Percentiles rank a stretch among this genome's conserved stretches.
Evolutionary conservation across 2,329 filamentous ascomycete species (phyloP).

Genomic region (Neonectria punicea): DNA sequence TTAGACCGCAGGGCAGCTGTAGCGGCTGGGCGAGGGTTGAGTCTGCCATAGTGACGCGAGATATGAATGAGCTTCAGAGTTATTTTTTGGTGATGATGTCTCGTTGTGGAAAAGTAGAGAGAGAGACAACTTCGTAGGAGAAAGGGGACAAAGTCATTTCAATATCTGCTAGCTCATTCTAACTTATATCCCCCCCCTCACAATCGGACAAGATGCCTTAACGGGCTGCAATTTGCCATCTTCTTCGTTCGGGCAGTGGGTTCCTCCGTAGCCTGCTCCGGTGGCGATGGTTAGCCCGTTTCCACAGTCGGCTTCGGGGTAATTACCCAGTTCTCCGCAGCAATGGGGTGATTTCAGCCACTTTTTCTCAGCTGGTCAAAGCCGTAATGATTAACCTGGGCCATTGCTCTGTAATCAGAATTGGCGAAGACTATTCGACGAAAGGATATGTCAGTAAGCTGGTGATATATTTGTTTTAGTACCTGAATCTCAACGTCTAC

Average conservation of each 20-base stretch:
- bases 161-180: too few species aligned
- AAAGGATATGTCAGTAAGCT: too few species aligned
- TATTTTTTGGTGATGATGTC: background rate
- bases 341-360: background rate
- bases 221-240: too few species aligned
- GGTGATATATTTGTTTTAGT: too few species aligned
- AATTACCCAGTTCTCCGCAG: background rate
- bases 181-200: background rate
- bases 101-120: too few species aligned
- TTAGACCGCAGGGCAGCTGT: slow-evolving; percentile 65
- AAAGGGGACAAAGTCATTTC: background rate
- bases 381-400: too few species aligned
- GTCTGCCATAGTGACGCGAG: slow-evolving; percentile 20
- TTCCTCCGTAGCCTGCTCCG: background rate
- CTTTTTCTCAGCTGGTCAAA: background rate
- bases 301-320: background rate
- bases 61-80: background rate
- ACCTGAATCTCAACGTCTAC: too few species aligned
- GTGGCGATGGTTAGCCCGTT: background rate
- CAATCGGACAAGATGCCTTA: background rate
- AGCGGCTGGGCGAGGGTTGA: slow-evolving; percentile 49
- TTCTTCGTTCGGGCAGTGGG: background rate
- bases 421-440: too few species aligned
- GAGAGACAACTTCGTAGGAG: too few species aligned
- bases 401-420: background rate